These are phyloP conservation scores for Colletotrichum tofieldiae DNA, from an alignment of 2,329 filamentous ascomycete genomes.

Conservation along the genomic window DNA sequence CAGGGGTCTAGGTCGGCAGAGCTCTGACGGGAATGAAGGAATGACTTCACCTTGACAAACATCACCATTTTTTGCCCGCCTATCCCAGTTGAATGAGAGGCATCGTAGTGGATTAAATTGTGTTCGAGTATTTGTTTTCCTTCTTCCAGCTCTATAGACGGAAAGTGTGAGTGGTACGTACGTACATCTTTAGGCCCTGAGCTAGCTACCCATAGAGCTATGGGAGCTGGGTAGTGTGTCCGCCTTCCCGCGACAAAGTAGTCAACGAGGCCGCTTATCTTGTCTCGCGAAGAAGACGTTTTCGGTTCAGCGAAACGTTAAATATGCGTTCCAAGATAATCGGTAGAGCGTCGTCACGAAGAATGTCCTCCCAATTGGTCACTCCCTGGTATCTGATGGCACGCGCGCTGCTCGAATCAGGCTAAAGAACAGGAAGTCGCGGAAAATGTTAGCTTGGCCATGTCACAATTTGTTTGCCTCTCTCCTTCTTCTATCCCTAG, in stretches of 20 bases:
- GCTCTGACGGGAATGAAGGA: conserved; percentile 2
- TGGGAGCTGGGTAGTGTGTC: not conserved
- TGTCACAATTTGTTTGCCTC: not conserved
- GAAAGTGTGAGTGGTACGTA: not conserved
- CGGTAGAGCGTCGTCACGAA: not conserved
- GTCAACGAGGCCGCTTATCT: not conserved
- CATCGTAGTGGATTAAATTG: too few species aligned
- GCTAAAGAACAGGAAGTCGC: not conserved
- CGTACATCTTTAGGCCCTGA: not conserved
- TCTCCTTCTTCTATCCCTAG: not conserved
- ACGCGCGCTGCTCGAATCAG: not conserved
- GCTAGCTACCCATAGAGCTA: not conserved
- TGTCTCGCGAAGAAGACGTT: not conserved
- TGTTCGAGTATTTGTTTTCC: not conserved
- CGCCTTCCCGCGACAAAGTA: not conserved
- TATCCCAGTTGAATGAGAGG: not conserved
- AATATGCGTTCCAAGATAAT: not conserved
- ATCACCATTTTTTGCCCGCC: not conserved
- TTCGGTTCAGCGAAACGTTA: not conserved
- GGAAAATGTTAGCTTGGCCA: not conserved
- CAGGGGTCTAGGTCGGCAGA: conserved; percentile 20
- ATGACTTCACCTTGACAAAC: not conserved
- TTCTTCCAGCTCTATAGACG: not conserved
- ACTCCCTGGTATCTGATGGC: not conserved
- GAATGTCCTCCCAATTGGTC: not conserved